Evolutionary conservation across 202 grass and related monocot species (phyloP), one percentile per base, ranked within the genome.

Genomic region (Panicum virgatum): DNA sequence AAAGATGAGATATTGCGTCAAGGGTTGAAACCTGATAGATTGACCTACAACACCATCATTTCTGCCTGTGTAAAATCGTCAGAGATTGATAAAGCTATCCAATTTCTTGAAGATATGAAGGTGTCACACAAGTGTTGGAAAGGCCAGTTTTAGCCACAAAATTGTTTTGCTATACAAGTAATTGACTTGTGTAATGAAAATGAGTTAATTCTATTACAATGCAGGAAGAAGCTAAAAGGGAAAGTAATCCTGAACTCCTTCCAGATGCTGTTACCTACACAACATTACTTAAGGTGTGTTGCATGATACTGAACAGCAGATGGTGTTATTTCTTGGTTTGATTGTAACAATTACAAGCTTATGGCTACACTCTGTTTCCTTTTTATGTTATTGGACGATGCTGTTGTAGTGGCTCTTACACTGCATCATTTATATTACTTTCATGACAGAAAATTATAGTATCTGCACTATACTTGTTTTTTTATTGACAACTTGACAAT

Each of bases 91-190:
- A 92, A 81, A 87, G 90, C 95, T 38, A 75, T 93, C 85, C 88
- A 69, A 64, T 93, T 98, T 84, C 86, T 95, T 84, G 82, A 91
- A 86, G 95, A 98, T 88, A 95, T 98, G 95, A 98, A 98, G 95
- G 92, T 98, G 79, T 91, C 88, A 70, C 88, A 86, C 92, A 91
- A 93, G 84, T 94, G 84, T 90, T 86, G 80, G 75, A 87, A 94
- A 95, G 95, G 92, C 95, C 88, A 95, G 90, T 98, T 98, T 91
- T 86, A 90, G 83, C 67, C 87, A 86, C 68, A 90, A 88, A 68
- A 45, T 69, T 85, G 7, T 63, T 82, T 91, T 79, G 11, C 27
- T 81, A 59, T 34, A 62, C 39, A 38, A 57, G 25, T 79, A 69
- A 12, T 73, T 86, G 60, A 16, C 5, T 63, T 16, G 5, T 83